These are phyloP conservation scores for Irpex sp. DNA, from an alignment of 1,284 basidiomycete genomes.

Conservation along the genomic window DNA sequence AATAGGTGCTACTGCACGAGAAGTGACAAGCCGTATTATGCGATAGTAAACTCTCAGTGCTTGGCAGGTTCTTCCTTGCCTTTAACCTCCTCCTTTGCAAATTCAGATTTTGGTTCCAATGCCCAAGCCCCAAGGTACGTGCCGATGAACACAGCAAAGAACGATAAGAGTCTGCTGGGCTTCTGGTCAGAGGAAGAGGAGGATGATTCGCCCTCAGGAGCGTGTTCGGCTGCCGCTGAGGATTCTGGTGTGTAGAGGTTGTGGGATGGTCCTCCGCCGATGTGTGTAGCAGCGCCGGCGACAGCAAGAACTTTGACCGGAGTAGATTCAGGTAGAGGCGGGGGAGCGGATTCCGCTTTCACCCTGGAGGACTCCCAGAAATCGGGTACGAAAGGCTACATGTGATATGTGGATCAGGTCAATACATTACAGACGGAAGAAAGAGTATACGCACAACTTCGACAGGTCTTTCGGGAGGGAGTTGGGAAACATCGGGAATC, in stretches of 20 bases:
- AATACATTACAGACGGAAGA: conserved; percentile 7
- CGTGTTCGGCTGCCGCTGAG: conserved; percentile 1
- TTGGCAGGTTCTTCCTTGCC: not conserved
- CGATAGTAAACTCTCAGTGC: not conserved
- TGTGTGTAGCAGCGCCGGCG: conserved; percentile 58
- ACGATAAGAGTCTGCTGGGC: conserved; percentile 43
- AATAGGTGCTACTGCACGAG: not conserved
- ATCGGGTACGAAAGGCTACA: conserved; percentile 63
- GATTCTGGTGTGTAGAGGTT: conserved; percentile 36
- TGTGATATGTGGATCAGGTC: conserved; percentile 23
- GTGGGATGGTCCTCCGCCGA: conserved; percentile 60
- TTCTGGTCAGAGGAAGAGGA: conserved; percentile 27
- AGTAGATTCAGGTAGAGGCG: conserved; percentile 22
- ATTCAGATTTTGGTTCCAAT: conserved; percentile 24
- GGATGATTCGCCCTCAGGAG: conserved; percentile 10
- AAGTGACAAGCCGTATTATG: too few species aligned
- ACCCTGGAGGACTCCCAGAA: conserved; percentile 57
- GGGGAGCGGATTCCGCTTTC: conserved; percentile 25
- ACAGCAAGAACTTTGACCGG: conserved; percentile 71
- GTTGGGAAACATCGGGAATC: conserved; percentile 50
- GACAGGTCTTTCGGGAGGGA: conserved; percentile 37
- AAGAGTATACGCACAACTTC: conserved; percentile 51
- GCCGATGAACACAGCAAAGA: conserved; percentile 47
- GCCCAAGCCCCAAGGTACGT: conserved; percentile 47
- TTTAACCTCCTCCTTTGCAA: conserved; percentile 11